Base-by-base conservation (phyloP, 2,329 filamentous ascomycete genomes). In the Cladosporium sp. region DNA sequence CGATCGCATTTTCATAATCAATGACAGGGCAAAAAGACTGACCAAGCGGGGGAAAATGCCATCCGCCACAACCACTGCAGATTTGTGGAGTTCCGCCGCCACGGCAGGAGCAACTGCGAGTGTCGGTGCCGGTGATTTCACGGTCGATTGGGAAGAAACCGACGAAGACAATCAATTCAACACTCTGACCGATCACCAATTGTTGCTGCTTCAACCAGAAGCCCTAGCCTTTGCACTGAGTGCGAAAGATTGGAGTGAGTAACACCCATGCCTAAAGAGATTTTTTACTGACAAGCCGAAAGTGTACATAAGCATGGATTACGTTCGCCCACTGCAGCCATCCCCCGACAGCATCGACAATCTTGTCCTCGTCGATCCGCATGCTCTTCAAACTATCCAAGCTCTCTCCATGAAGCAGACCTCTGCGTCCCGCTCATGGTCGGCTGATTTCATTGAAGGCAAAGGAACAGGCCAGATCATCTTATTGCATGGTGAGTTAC, bases 381-480 rank as follows among this genome's bases (percentile, higher is more conserved):
- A 35, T 9, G 34, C 34, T 35, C 34, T 35, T 4, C 3, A 35
- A n/a, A 35, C 34, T 4, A n/a, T 35, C 3, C 34, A n/a, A 11
- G 34, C 34, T 35, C 34, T 35, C 3, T 35, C 34, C 3, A 6
- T 6, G 10, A 35, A n/a, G 4, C 34, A 35, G 10, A 35, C 1
- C 2, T 11, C 34, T 6, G 34, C 8, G 16, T 35, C 7, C 63
- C 64, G 3, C 43, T 60, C 1, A 59, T 57, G 19, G 44, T 70
- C 3, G 61, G 59, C 45, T 63, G 66, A 69, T 54, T 54, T 68
- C 5, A 61, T 68, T 32, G 58, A 64, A 49, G 66, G 66, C 1
- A 67, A 68, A 52, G 66, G 67, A 49, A 46, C 49, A 44, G 70
- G 69, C 1, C 57, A 71, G 1, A 56, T 68, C 16, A 60, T 72